A percentile compares a stretch with the other conserved stretches of the same genome.
Evolutionary conservation across 192 early-diverging fungal species (phyloP).

Genomic region (Mycoemilia scoparia): DNA sequence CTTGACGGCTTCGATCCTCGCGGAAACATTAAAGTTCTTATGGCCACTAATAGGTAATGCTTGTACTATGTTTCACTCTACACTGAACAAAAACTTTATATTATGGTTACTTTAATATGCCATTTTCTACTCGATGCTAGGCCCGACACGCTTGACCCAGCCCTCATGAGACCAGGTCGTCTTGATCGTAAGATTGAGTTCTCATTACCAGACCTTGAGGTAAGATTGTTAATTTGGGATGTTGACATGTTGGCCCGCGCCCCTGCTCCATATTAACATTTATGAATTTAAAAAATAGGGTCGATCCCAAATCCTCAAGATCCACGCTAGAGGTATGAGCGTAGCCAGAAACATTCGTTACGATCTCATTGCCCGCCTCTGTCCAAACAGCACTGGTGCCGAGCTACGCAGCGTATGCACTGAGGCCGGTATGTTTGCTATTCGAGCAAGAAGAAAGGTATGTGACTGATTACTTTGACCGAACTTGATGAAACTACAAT

Average conservation of each 20-base stretch:
- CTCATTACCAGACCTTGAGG: constrained; percentile 86
- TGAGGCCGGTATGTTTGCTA: constrained; percentile 99
- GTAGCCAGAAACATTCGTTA: constrained; percentile 99
- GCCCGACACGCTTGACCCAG: constrained; percentile 96
- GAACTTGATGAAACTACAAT: neutral
- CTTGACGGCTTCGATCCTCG: constrained; percentile 98
- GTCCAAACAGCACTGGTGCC: constrained; percentile 97
- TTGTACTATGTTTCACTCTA: constrained; percentile 15
- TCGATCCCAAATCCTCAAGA: constrained; percentile 93
- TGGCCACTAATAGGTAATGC: constrained; percentile 99
- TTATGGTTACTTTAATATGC: constrained; percentile 8
- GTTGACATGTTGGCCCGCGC: neutral
- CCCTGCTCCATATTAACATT: neutral
- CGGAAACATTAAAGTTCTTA: constrained; percentile 98
- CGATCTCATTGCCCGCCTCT: constrained; percentile 92
- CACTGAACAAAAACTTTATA: constrained; percentile 2
- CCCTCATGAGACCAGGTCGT: constrained; percentile 90
- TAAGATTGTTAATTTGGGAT: constrained; percentile 42
- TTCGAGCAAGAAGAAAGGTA: constrained; percentile 92
- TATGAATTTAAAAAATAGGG: no score
- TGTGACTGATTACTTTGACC: constrained; percentile 3
- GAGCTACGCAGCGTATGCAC: constrained; percentile 98
- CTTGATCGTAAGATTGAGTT: constrained; percentile 98
- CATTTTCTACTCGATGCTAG: constrained; percentile 29
- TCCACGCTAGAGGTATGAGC: constrained; percentile 96